These are phyloP conservation scores for Naganishia antarctica DNA, from an alignment of 768 basidiomycete genomes.

Conservation along the genomic window DNA sequence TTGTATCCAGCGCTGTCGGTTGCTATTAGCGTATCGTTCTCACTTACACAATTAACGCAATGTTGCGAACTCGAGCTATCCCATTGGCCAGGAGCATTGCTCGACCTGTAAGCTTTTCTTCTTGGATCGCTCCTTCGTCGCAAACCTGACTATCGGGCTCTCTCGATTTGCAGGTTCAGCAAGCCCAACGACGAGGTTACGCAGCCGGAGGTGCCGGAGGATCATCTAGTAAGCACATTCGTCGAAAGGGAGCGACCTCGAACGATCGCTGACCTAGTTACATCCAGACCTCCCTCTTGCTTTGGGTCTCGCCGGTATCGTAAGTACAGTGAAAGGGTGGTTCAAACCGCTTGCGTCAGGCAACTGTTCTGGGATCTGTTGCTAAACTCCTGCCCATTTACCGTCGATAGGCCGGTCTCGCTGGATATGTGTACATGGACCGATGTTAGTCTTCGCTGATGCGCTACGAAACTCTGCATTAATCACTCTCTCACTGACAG, in stretches of 20 bases:
- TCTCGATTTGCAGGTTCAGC: background rate
- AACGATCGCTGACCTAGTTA: background rate
- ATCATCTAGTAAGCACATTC: constrained; percentile 30
- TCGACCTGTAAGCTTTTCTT: background rate
- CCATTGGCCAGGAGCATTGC: constrained; percentile 24
- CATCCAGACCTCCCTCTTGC: constrained; percentile 32
- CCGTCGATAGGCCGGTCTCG: constrained; percentile 47
- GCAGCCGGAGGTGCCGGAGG: constrained; percentile 32
- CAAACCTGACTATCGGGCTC: too few species aligned
- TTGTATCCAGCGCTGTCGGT: too few species aligned
- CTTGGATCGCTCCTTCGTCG: too few species aligned
- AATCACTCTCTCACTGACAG: constrained; percentile 35
- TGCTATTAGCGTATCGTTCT: too few species aligned
- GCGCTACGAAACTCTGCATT: constrained; percentile 29
- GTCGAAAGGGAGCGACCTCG: background rate
- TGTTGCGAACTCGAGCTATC: constrained; percentile 22
- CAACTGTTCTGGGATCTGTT: too few species aligned
- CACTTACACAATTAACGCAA: too few species aligned
- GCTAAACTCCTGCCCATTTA: too few species aligned
- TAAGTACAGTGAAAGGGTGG: too few species aligned
- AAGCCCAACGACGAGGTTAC: constrained; percentile 28
- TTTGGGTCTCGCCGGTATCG: constrained; percentile 36
- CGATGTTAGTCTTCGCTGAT: background rate
- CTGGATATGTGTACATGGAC: constrained; percentile 54
- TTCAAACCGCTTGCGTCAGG: too few species aligned